These are phyloP conservation scores for Wallacemonas sp. DNA, from an alignment of 208 protist genomes.

Conservation along the genomic window DNA sequence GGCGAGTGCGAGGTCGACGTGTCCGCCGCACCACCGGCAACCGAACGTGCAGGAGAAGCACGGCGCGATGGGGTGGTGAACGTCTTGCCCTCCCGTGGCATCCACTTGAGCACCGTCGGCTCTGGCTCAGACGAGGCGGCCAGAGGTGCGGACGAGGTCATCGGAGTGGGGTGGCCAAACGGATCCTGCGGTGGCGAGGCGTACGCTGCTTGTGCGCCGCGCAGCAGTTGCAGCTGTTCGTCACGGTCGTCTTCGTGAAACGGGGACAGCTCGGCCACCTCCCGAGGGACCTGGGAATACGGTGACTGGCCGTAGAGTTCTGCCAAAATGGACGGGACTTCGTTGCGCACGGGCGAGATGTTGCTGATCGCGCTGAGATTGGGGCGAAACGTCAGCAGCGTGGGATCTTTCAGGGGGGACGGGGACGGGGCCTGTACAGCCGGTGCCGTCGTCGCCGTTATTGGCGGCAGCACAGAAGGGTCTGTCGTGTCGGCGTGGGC, in stretches of 20 bases:
- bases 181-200: too few species aligned
- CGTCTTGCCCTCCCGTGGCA: neutral
- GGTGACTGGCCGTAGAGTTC: slow-evolving; percentile 31
- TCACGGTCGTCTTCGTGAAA: slow-evolving; percentile 14
- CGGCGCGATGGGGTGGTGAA: neutral
- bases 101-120: neutral
- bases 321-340: slow-evolving; percentile 32
- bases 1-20: too few species aligned
- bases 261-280: neutral
- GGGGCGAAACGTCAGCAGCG: slow-evolving; percentile 10
- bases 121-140: neutral
- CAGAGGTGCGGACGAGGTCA: too few species aligned
- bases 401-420: neutral
- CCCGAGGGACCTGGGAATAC: neutral
- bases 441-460: neutral
- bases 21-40: neutral
- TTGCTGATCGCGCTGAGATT: slow-evolving; percentile 53
- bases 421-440: neutral
- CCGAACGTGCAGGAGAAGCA: neutral
- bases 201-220: too few species aligned
- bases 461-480: neutral
- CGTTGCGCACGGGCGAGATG: slow-evolving; percentile 33
- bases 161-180: too few species aligned
- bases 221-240: neutral
- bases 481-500: too few species aligned